Evolutionary conservation across 805 yeast genomes (phyloP), one percentile per base, ranked within the genome.

Genomic region (Candida loeiensis): DNA sequence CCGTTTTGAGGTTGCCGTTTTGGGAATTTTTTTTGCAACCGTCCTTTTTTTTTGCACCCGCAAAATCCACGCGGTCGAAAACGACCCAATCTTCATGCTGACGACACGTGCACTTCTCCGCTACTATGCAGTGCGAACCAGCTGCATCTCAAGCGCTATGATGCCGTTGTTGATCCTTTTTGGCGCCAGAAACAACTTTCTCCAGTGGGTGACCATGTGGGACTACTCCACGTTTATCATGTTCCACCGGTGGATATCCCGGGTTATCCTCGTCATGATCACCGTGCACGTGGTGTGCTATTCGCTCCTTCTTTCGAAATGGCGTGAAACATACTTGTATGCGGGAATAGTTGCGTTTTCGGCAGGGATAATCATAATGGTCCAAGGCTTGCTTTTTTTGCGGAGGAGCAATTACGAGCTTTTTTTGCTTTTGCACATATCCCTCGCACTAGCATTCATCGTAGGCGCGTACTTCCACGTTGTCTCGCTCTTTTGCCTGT

Each of bases 191-290:
- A 63, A 64, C 41, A 63, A 63, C 42, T 52, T 61, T 35, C 52
- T 69, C 19, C 73, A 65, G 47, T 57, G 62, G 59, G 33, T 66
- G 17, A 65, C 71, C 2, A 50, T 65, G 30, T 63, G 60, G 68
- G 66, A 52, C 40, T 68, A 47, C 40, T 60, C 80, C 0, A 67
- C 81, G 16, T 81, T 77, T 53, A 64, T 79, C 34, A 61, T 74
- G 21, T 75, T 72, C 50, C 87, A 81, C 54, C 69, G 82, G 37
- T 80, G 82, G 62, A 46, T 77, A 6, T 71, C 79, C 1, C 65
- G 85, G 45, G 56, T 71, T 9, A 53, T 66, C 25, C 37, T 69
- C 2, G 59, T 69, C 20, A 50, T 77, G 29, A 52, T 79, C 3
- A 53, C 54, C 13, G 45, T 77, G 5, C 86, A 80, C 44, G 63